Evolutionary conservation across 139 green algal genomes (phyloP).

Genomic region (Chlamydomonas schloesseri): DNA sequence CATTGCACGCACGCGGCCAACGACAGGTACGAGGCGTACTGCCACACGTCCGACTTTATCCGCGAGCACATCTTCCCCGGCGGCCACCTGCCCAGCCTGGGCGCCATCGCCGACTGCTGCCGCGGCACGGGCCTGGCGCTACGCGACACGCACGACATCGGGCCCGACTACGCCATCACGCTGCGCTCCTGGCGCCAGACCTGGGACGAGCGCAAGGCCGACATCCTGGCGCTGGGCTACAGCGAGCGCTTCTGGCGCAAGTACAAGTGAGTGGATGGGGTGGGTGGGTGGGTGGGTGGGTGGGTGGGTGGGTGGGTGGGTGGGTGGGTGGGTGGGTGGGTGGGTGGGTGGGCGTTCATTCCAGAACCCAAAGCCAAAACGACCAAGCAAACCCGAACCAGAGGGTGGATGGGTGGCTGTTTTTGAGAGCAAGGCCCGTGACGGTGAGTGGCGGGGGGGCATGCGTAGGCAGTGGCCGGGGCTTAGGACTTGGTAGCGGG

Average conservation of each 20-base stretch:
- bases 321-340: no score
- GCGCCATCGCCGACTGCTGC: slow-evolving; percentile 82
- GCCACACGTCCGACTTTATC: slow-evolving; percentile 94
- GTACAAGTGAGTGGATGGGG: slow-evolving; percentile 62
- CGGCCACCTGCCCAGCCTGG: slow-evolving; percentile 87
- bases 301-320: no score
- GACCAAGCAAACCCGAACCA: no score
- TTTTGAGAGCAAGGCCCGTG: no score
- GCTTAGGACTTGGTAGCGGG: no score
- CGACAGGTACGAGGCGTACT: slow-evolving; percentile 92
- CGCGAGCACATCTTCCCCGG: slow-evolving; percentile 98
- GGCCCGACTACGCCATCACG: slow-evolving; percentile 91
- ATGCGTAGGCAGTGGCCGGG: no score
- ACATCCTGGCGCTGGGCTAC: slow-evolving; percentile 82
- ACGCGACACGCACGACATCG: slow-evolving; percentile 82
- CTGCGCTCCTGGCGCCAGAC: slow-evolving; percentile 80
- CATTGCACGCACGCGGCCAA: not conserved
- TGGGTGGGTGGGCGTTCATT: no score
- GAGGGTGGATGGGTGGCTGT: no score
- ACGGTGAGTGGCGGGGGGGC: no score
- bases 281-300: no score
- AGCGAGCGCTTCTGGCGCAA: slow-evolving; percentile 87
- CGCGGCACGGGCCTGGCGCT: slow-evolving; percentile 63
- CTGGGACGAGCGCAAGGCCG: slow-evolving; percentile 62
- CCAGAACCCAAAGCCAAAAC: no score